Evolutionary conservation across 2,329 filamentous ascomycete species (phyloP), one percentile per base, ranked within the genome.

Genomic region (Graphilbum fragrans): DNA sequence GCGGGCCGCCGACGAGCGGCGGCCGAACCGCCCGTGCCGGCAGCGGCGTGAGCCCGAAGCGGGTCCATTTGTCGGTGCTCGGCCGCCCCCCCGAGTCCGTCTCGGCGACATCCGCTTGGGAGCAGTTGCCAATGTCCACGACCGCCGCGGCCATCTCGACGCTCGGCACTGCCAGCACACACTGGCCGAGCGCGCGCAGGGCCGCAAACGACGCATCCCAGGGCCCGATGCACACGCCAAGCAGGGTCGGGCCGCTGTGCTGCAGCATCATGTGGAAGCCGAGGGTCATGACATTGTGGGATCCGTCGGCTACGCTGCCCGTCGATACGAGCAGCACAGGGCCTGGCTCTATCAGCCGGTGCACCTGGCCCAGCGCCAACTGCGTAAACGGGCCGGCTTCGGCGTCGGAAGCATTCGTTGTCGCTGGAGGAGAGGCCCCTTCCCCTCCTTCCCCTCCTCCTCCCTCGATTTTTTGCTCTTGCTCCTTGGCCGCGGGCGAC

Each of bases 181-280:
- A 60, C 43, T 58, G 50, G 21, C 52, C 49, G 37, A 47, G 49
- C 45, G 47, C 46, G 19, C 53, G 52, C n/a, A 60, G 53, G 1
- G 45, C 20, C 5, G 47, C 47, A 41, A 56, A 59, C 18, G 52
- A 53, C 25, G 56, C 54, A 33, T 59, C 56, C 57, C 57, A 60
- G 2, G 55, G 57, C 19, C 58, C 58, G 11, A 60, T 49, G 25
- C 46, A 53, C 29, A 56, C 52, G 29, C 53, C 57, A 25, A 60
- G 48, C 8, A 60, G 50, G 20, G 55, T 52, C 2, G 58, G 58
- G 16, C 49, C 50, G 38, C 57, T 54, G 46, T 60, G 57, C 45
- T 58, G 57, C 43, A 60, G 51, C 45, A 60, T 54, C 57, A 60
- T 60, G 47, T 60, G 58, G 49, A 60, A 60, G 38, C 57, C 58